Evolutionary conservation across 2,329 filamentous ascomycete genomes (phyloP), one percentile per base, ranked within the genome.

Genomic region (Chrysoporthe austroafricana): DNA sequence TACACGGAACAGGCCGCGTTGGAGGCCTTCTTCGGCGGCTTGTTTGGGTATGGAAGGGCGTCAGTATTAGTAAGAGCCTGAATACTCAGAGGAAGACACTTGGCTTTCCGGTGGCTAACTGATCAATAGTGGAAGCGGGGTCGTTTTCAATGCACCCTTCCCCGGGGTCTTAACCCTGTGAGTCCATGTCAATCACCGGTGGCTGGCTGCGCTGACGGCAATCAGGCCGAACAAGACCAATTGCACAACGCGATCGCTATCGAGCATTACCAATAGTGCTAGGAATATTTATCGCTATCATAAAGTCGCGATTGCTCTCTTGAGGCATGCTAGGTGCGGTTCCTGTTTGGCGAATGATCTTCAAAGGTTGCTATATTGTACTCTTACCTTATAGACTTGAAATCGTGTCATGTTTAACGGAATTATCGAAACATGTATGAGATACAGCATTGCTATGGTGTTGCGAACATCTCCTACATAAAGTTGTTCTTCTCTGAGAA

Each of bases 71-170:
- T 66, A n/a, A 63, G 43, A 39, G 44, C 44, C 44, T 57, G 4
- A 14, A 36, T 57, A 3, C 39, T 57, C 7, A 7, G 32, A 34
- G 6, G 16, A 36, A 57, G 11, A 36, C 16, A 36, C 39, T 14
- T 16, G 26, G 7, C 9, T 36, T 57, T 26, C 54, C 34, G 54
- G 34, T 57, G 11, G 43, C 54, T 57, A n/a, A 57, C 7, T 18
- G 7, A n/a, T 52, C 11, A 9, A 32, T 5, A 66, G 65, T 66
- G 65, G 65, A 66, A 66, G 54, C 60, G 65, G 2, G 65, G 65
- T 7, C 65, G 65, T 42, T 66, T 63, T 32, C 59, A 63, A 11
- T 66, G 65, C 26, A 63, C 52, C 16, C 14, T 66, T 39, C 65
- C 65, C 8, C 52, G 65, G 16, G 39, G 21, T 26, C 59, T 66